Conservation (phyloP, 208 protist genomes). For the Leptomonas seymouri region DNA sequence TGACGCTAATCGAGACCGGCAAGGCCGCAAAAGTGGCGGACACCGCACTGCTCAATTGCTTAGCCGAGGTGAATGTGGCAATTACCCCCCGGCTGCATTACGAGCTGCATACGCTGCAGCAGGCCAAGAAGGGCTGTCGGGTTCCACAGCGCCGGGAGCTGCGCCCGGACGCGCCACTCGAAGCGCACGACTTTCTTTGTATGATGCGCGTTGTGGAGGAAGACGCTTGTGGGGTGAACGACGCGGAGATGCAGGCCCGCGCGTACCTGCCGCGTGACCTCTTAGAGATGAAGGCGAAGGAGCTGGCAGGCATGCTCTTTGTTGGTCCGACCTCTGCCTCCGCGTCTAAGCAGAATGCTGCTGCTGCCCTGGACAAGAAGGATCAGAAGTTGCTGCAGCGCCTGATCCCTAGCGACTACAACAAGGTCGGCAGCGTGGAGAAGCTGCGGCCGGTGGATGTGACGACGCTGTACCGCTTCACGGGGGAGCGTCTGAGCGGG, state of each 20-base stretch:
- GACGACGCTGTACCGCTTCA: constrained; percentile 78
- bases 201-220: constrained; percentile 92
- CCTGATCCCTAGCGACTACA: constrained; percentile 74
- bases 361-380: constrained; percentile 64
- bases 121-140: constrained; percentile 53
- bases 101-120: constrained; percentile 61
- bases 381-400: constrained; percentile 79
- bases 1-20: constrained; percentile 80
- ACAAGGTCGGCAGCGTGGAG: constrained; percentile 67
- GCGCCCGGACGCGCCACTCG: constrained; percentile 62
- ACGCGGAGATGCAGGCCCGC: constrained; percentile 81
- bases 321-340: constrained; percentile 8
- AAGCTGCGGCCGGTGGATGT: constrained; percentile 87
- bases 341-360: constrained; percentile 1
- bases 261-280: constrained; percentile 69
- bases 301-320: constrained; percentile 57
- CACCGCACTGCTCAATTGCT: constrained; percentile 53
- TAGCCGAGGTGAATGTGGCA: constrained; percentile 55
- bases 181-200: constrained; percentile 80
- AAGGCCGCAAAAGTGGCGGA: constrained; percentile 70
- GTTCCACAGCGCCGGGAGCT: constrained; percentile 78
- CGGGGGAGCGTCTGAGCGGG: constrained; percentile 64
- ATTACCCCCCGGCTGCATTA: constrained; percentile 57
- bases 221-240: constrained; percentile 50
- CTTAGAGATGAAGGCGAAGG: constrained; percentile 54